Conservation (phyloP, 1,284 basidiomycete genomes). For the Meira nashicola region DNA sequence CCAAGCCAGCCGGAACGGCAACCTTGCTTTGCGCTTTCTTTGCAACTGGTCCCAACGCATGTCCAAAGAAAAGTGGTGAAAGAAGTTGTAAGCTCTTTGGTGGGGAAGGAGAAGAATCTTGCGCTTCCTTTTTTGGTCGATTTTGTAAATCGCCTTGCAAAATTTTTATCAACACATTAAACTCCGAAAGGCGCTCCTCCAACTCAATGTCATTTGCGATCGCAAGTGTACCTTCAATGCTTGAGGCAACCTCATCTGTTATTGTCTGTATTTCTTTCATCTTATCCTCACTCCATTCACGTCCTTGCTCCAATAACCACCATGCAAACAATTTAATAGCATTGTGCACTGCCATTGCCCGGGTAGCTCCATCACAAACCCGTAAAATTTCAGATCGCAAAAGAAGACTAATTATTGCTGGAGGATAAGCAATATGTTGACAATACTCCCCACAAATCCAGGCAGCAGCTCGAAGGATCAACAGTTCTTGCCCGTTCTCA, state of each 20-base stretch:
- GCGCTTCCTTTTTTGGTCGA: not conserved
- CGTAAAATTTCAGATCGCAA: slow-evolving; percentile 47
- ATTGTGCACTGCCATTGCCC: slow-evolving; percentile 66
- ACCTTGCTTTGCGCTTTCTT: slow-evolving; percentile 73
- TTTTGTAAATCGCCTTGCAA: slow-evolving; percentile 69
- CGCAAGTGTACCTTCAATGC: slow-evolving; percentile 26
- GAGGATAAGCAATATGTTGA: slow-evolving; percentile 43
- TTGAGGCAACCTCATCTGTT: slow-evolving; percentile 59
- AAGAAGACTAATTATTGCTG: slow-evolving; percentile 57
- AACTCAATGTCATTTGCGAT: slow-evolving; percentile 67
- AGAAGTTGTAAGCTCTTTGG: slow-evolving; percentile 87
- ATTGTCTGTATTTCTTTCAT: slow-evolving; percentile 62
- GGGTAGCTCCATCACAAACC: not conserved
- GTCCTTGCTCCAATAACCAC: slow-evolving; percentile 71
- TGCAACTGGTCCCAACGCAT: slow-evolving; percentile 82
- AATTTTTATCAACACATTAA: slow-evolving; percentile 72
- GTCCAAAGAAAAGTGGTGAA: slow-evolving; percentile 69
- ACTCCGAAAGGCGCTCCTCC: slow-evolving; percentile 81
- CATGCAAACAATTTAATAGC: slow-evolving; percentile 78
- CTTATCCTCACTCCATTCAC: slow-evolving; percentile 73
- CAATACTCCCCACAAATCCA: slow-evolving; percentile 94
- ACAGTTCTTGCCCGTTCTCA: slow-evolving; percentile 59
- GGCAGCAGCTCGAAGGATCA: slow-evolving; percentile 73
- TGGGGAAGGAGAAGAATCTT: not conserved
- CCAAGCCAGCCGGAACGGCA: slow-evolving; percentile 72